Conservation (phyloP, 306 rosid species). For the Corylus avellana region DNA sequence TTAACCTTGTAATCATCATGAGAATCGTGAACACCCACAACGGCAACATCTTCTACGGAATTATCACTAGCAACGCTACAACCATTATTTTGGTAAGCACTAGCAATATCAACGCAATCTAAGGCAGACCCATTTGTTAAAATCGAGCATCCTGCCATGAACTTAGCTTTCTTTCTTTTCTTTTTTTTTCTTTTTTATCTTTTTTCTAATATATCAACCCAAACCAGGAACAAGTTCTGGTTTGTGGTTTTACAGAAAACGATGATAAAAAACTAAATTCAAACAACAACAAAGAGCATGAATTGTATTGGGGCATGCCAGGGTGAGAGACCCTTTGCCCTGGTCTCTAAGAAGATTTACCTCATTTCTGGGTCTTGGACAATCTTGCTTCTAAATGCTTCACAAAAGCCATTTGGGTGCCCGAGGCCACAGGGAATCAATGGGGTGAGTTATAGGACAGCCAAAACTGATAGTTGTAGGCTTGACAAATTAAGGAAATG, state of each 20-base stretch:
- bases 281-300: neutral
- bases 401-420: conserved; percentile 13
- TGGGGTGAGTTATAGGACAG: conserved; percentile 18
- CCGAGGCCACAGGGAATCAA: conserved; percentile 12
- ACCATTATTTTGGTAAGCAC: conserved; percentile 34
- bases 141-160: conserved; percentile 70
- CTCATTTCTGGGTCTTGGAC: conserved; percentile 29
- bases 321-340: conserved; percentile 30
- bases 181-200: neutral
- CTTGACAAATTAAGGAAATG: neutral
- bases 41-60: conserved; percentile 19
- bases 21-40: conserved; percentile 18
- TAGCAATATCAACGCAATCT: conserved; percentile 47
- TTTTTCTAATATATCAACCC: neutral
- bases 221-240: conserved; percentile 17
- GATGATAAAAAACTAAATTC: conserved; percentile 12
- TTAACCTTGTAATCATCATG: conserved; percentile 31
- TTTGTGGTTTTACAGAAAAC: conserved; percentile 12
- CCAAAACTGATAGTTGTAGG: conserved; percentile 14
- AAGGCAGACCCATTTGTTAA: conserved; percentile 49
- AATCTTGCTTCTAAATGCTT: conserved; percentile 13
- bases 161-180: conserved; percentile 32
- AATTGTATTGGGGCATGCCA: conserved; percentile 11
- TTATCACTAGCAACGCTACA: conserved; percentile 12
- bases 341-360: conserved; percentile 31